phyloP scores from a whole-genome alignment of 805 yeast species.

The Brettanomyces custersianus region DNA sequence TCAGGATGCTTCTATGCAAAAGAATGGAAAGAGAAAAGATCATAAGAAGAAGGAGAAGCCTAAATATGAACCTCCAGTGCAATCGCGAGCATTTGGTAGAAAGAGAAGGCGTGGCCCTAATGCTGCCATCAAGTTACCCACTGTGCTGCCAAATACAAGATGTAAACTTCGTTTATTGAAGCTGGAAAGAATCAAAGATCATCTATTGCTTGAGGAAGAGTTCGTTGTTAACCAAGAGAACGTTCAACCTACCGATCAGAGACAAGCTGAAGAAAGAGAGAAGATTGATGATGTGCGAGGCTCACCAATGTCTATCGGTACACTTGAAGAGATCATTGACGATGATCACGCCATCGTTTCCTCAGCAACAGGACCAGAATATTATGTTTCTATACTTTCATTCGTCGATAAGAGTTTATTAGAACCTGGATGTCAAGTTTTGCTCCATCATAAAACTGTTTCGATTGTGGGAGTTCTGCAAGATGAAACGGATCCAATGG shows the following conservation, averaged over 20 bases:
- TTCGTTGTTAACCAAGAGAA: conserved; percentile 92
- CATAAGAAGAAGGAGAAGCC: conserved; percentile 71
- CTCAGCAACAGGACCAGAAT: conserved; percentile 92
- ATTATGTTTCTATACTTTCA: conserved; percentile 89
- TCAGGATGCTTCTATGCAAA: conserved; percentile 28
- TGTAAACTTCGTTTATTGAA: conserved; percentile 85
- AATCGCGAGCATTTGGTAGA: conserved; percentile 76
- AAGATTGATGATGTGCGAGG: conserved; percentile 95
- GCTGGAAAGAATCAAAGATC: conserved; percentile 95
- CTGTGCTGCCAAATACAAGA: conserved; percentile 85
- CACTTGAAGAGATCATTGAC: conserved; percentile 93
- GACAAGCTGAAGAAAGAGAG: conserved; percentile 91
- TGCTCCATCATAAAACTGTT: conserved; percentile 91
- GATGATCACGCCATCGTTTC: conserved; percentile 99
- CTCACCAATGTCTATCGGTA: conserved; percentile 92
- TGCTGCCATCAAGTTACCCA: conserved; percentile 63
- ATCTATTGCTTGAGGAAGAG: conserved; percentile 87
- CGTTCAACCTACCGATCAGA: conserved; percentile 91
- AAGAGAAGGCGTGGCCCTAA: conserved; percentile 84
- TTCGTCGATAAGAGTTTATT: conserved; percentile 93
- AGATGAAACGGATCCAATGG: conserved; percentile 98
- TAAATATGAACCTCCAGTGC: conserved; percentile 97
- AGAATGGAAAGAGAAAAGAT: conserved; percentile 25
- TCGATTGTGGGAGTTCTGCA: conserved; percentile 96
- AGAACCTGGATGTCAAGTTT: conserved; percentile 95